Percentiles rank a stretch among this genome's conserved stretches.
These are phyloP conservation scores for Psophocarpus tetragonolobus DNA, from an alignment of 306 rosid species.

Conservation along the genomic window DNA sequence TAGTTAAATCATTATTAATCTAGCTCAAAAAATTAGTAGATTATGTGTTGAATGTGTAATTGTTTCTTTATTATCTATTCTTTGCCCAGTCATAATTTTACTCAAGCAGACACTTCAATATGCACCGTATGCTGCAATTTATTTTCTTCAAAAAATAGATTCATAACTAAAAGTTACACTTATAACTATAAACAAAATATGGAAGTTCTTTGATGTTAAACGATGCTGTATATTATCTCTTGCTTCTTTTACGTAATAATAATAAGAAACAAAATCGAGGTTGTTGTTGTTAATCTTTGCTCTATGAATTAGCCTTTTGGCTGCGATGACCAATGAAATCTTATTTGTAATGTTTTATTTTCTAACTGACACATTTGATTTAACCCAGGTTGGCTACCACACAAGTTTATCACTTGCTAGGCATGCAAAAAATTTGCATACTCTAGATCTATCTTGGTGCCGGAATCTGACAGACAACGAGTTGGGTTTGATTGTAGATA, in stretches of 20 bases:
- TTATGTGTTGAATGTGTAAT: neutral
- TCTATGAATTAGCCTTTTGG: slow-evolving; percentile 16
- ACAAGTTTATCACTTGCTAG: slow-evolving; percentile 65
- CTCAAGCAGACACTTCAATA: neutral
- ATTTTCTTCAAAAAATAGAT: neutral
- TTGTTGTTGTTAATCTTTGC: neutral
- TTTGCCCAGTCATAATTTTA: neutral
- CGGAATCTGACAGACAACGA: slow-evolving; percentile 63
- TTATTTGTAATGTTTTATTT: neutral
- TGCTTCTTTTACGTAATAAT: slow-evolving; percentile 6
- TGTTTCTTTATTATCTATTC: neutral
- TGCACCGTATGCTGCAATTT: neutral
- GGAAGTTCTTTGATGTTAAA: neutral
- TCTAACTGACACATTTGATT: slow-evolving; percentile 30
- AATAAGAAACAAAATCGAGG: slow-evolving; percentile 26
- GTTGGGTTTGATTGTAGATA: slow-evolving; percentile 75
- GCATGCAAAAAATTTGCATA: slow-evolving; percentile 55
- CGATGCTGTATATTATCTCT: neutral
- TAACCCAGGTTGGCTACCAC: slow-evolving; percentile 62
- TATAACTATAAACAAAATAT: neutral
- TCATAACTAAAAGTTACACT: neutral
- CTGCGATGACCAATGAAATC: neutral
- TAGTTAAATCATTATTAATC: neutral
- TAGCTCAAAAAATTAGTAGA: neutral
- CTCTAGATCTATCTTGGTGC: slow-evolving; percentile 88